A percentile compares a stretch with the other conserved stretches of the same genome.
Evolutionary conservation across 805 yeast genomes (phyloP).

Genomic region (Candida dendrica): DNA sequence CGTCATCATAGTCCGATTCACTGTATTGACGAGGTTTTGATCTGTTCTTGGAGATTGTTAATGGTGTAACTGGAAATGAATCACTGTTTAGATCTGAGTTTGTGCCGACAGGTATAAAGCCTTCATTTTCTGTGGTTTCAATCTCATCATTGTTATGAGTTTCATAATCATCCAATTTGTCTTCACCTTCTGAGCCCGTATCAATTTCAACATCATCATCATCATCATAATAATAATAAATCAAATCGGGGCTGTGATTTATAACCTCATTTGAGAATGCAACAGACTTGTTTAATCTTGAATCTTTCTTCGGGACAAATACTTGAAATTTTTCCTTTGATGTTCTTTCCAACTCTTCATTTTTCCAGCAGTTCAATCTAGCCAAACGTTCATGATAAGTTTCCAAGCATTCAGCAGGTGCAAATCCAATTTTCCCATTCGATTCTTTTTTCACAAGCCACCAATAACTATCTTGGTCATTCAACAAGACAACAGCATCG

Average conservation of each 20-base stretch:
- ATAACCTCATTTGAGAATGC: slow-evolving; percentile 12
- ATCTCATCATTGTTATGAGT: slow-evolving; percentile 7
- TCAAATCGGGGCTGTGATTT: neutral
- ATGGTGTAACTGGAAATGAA: slow-evolving; percentile 17
- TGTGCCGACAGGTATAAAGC: neutral
- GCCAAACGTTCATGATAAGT: slow-evolving; percentile 89
- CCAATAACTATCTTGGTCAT: slow-evolving; percentile 94
- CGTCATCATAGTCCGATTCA: slow-evolving; percentile 18
- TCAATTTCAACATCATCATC: slow-evolving; percentile 5
- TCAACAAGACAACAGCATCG: slow-evolving; percentile 74
- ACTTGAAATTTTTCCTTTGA: slow-evolving; percentile 9
- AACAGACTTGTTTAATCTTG: slow-evolving; percentile 12
- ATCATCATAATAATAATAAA: neutral
- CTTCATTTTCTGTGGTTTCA: neutral
- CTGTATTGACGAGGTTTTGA: slow-evolving; percentile 1
- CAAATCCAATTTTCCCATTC: slow-evolving; percentile 80
- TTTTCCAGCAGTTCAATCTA: slow-evolving; percentile 84
- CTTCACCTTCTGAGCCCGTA: too few species aligned
- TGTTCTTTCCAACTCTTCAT: slow-evolving; percentile 47
- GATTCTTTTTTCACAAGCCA: slow-evolving; percentile 68
- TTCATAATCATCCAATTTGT: slow-evolving; percentile 16
- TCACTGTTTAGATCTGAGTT: slow-evolving; percentile 8
- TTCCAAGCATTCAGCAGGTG: slow-evolving; percentile 93
- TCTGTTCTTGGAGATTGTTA: slow-evolving; percentile 12
- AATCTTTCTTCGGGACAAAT: neutral